phyloP scores from a whole-genome alignment of 805 yeast species.

The Kluyveromyces nonfermentans region DNA sequence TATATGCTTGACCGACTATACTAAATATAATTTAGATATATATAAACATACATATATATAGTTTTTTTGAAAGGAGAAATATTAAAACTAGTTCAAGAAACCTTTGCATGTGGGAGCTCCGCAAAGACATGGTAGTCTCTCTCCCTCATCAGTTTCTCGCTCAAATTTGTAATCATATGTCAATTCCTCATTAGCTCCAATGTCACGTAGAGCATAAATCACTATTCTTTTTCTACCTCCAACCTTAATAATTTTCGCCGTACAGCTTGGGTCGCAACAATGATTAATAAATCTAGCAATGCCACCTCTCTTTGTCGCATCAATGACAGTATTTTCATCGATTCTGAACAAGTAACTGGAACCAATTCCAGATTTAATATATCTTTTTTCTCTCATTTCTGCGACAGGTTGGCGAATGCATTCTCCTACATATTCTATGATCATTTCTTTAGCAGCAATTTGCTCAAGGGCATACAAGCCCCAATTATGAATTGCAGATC shows the following conservation, averaged over 20 bases:
- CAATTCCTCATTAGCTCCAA: slow-evolving; percentile 80
- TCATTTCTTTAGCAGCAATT: slow-evolving; percentile 93
- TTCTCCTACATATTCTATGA: slow-evolving; percentile 96
- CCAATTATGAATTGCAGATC: slow-evolving; percentile 98
- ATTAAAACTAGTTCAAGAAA: slow-evolving; percentile 49
- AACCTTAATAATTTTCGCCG: slow-evolving; percentile 91
- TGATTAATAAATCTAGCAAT: slow-evolving; percentile 95
- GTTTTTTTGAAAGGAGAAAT: too few species aligned
- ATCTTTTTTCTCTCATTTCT: slow-evolving; percentile 80
- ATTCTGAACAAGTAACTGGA: slow-evolving; percentile 88
- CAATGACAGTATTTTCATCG: slow-evolving; percentile 90
- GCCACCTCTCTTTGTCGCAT: slow-evolving; percentile 96
- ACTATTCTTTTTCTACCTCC: slow-evolving; percentile 92
- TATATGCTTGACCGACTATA: too few species aligned
- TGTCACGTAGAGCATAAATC: slow-evolving; percentile 83
- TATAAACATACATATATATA: too few species aligned
- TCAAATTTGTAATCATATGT: slow-evolving; percentile 96
- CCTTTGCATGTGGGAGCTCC: slow-evolving; percentile 96
- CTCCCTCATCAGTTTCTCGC: slow-evolving; percentile 79
- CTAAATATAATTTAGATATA: too few species aligned
- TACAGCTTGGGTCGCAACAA: slow-evolving; percentile 95
- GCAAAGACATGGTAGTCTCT: slow-evolving; percentile 83
- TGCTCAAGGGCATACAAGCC: slow-evolving; percentile 94
- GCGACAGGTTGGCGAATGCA: slow-evolving; percentile 89
- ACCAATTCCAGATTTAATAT: slow-evolving; percentile 86